Evolutionary conservation across 345 rosid species (phyloP).

Genomic region (Eucalyptus camaldulensis): DNA sequence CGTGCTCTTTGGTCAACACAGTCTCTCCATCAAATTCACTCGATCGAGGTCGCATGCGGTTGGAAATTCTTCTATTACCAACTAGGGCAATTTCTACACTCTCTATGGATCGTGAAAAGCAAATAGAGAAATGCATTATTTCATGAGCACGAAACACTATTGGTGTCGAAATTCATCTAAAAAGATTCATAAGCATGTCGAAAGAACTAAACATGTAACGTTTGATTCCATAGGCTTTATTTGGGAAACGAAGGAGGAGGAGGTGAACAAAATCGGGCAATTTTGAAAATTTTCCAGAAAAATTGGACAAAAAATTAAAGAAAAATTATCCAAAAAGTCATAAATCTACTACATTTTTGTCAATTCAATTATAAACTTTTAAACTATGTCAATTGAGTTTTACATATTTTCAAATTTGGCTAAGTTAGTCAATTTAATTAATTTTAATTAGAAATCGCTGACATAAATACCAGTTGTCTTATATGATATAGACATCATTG

Average conservation of each 20-base stretch:
- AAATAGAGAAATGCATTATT: neutral
- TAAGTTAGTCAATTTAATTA: neutral
- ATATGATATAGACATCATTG: rapidly evolving
- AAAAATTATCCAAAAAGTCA: too few species aligned
- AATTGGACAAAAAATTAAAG: neutral
- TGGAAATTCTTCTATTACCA: neutral
- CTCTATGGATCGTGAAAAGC: neutral
- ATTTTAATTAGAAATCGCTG: rapidly evolving
- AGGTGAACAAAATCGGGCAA: neutral
- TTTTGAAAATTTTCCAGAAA: neutral
- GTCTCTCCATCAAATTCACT: neutral
- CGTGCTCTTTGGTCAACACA: neutral
- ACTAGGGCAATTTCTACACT: neutral
- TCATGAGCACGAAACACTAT: neutral
- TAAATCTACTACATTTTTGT: rapidly evolving
- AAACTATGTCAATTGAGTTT: rapidly evolving
- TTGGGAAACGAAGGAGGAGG: neutral
- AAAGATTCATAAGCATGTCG: neutral
- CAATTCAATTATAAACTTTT: too few species aligned
- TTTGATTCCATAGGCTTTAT: neutral
- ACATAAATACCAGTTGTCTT: rapidly evolving
- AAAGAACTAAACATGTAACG: neutral
- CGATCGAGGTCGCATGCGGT: neutral
- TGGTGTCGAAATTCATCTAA: neutral
- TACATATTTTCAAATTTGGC: too few species aligned